Evolutionary conservation across 495 filamentous ascomycete species (phyloP).

Genomic region (Melanomma pulvis-pyrius): DNA sequence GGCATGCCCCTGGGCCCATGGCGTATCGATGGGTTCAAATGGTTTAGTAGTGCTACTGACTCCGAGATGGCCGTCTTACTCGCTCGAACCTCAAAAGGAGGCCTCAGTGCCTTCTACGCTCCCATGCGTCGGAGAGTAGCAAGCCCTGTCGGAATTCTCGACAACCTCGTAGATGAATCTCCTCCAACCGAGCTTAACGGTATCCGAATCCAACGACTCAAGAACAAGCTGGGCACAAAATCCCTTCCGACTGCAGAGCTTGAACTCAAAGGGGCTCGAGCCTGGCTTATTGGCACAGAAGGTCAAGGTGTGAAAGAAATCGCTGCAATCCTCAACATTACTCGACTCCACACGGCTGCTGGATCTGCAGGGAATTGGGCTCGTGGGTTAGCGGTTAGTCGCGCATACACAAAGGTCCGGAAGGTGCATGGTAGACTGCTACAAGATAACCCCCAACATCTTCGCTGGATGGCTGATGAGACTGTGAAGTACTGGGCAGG

Average conservation of each 20-base stretch:
- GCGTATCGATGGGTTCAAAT: constrained; percentile 71
- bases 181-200: constrained; percentile 62
- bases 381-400: constrained; percentile 63
- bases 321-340: constrained; percentile 68
- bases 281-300: constrained; percentile 63
- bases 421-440: constrained; percentile 54
- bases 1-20: constrained; percentile 59
- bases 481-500: constrained; percentile 58
- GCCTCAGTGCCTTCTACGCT: constrained; percentile 67
- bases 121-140: constrained; percentile 58
- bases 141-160: constrained; percentile 37
- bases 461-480: constrained; percentile 61
- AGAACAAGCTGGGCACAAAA: constrained; percentile 71
- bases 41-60: constrained; percentile 77
- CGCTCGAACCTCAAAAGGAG: constrained; percentile 57
- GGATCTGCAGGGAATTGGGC: constrained; percentile 60
- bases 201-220: constrained; percentile 67
- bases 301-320: constrained; percentile 70
- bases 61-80: constrained; percentile 70
- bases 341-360: constrained; percentile 65
- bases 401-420: constrained; percentile 60
- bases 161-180: constrained; percentile 7
- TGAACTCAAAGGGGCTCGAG: constrained; percentile 62
- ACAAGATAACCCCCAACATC: constrained; percentile 60
- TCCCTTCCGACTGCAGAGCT: constrained; percentile 72